A percentile compares a stretch with the other conserved stretches of the same genome.
These are phyloP conservation scores for Yamadazyma friedrichii DNA, from an alignment of 1,139 yeast genomes.

Conservation along the genomic window DNA sequence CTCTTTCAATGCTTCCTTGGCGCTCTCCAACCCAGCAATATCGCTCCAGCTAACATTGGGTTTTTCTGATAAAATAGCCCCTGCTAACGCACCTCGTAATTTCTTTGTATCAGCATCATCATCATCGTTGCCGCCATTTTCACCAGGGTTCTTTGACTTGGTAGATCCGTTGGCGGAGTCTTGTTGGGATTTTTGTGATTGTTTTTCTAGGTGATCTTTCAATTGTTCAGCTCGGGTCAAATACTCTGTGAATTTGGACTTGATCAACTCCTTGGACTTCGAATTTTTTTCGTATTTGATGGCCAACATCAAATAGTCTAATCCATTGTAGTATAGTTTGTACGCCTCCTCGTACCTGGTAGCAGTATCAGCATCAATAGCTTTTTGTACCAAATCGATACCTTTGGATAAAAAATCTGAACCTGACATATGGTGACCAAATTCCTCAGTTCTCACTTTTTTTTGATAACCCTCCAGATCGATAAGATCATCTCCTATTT, in stretches of 20 bases:
- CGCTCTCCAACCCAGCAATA: slow-evolving; percentile 92
- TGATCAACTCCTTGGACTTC: slow-evolving; percentile 82
- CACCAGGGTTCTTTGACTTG: slow-evolving; percentile 53
- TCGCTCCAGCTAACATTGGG: slow-evolving; percentile 96
- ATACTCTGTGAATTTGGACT: slow-evolving; percentile 88
- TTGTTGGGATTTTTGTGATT: slow-evolving; percentile 47
- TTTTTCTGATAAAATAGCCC: slow-evolving; percentile 87
- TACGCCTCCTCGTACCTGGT: slow-evolving; percentile 93
- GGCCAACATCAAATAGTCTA: slow-evolving; percentile 94
- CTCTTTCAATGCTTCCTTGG: slow-evolving; percentile 95
- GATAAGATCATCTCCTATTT: background rate
- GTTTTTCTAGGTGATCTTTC: slow-evolving; percentile 82
- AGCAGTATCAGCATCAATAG: slow-evolving; percentile 92
- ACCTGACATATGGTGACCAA: slow-evolving; percentile 14
- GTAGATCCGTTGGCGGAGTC: slow-evolving; percentile 55
- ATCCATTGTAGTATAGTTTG: slow-evolving; percentile 85
- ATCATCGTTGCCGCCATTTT: slow-evolving; percentile 47
- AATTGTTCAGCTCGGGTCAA: slow-evolving; percentile 91
- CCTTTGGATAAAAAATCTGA: slow-evolving; percentile 86
- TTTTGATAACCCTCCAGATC: background rate
- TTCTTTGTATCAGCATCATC: slow-evolving; percentile 86
- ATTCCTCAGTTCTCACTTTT: background rate
- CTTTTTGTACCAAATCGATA: slow-evolving; percentile 88
- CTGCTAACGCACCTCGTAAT: slow-evolving; percentile 85
- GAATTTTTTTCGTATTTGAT: slow-evolving; percentile 93